A percentile compares a stretch with the other conserved stretches of the same genome.
Evolutionary conservation across 1,284 basidiomycete genomes (phyloP).

Genomic region (Athelia sp.): DNA sequence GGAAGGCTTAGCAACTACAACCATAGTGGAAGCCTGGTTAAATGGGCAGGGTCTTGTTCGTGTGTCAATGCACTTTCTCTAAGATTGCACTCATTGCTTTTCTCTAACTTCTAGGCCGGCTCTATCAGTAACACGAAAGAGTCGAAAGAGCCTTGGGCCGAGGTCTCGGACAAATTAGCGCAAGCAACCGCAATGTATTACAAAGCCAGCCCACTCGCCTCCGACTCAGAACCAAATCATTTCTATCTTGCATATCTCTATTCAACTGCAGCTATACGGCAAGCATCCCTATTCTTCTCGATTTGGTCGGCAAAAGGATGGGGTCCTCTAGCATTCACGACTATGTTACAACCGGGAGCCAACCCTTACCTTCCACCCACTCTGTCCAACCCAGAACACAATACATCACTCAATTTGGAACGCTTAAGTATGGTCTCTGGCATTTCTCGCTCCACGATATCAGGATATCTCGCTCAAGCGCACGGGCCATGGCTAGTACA

Average conservation of each 20-base stretch:
- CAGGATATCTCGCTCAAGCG: slow-evolving; percentile 56
- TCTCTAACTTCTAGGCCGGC: slow-evolving; percentile 21
- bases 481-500: slow-evolving; percentile 86
- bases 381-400: slow-evolving; percentile 33
- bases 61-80: slow-evolving; percentile 6
- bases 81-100: slow-evolving; percentile 3
- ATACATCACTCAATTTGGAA: slow-evolving; percentile 46
- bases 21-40: slow-evolving; percentile 82
- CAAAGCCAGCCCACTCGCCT: slow-evolving; percentile 41
- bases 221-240: slow-evolving; percentile 53
- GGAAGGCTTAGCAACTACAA: slow-evolving; percentile 77
- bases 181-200: slow-evolving; percentile 64
- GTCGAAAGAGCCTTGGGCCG: slow-evolving; percentile 62
- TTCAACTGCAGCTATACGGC: slow-evolving; percentile 60
- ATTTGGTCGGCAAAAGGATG: slow-evolving; percentile 86
- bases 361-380: slow-evolving; percentile 53
- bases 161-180: slow-evolving; percentile 61
- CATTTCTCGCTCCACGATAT: slow-evolving; percentile 65
- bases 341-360: slow-evolving; percentile 62
- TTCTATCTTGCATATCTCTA: slow-evolving; percentile 65
- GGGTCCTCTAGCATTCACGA: slow-evolving; percentile 75
- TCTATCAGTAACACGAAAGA: slow-evolving; percentile 46
- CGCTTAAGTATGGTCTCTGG: slow-evolving; percentile 63
- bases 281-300: slow-evolving; percentile 64
- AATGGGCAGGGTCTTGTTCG: slow-evolving; percentile 67